Percentiles rank a stretch among this genome's conserved stretches.
These are phyloP conservation scores for Penicillium sp. DNA, from an alignment of 2,329 filamentous ascomycete genomes.

Conservation along the genomic window DNA sequence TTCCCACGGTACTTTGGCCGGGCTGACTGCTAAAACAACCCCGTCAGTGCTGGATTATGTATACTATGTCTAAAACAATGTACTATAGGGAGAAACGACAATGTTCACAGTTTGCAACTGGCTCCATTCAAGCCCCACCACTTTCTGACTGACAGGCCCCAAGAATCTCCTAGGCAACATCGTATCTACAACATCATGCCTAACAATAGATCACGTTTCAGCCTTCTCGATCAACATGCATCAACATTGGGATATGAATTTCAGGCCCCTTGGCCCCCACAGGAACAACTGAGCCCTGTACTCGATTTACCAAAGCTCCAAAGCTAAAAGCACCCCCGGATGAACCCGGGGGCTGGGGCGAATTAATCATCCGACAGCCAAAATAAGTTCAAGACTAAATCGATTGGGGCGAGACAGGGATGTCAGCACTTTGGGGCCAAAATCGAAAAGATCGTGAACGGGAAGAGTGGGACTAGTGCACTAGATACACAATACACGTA, in stretches of 20 bases:
- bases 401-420: not conserved
- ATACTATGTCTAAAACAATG: conserved; percentile 13
- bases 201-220: not conserved
- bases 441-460: not conserved
- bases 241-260: not conserved
- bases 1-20: conserved; percentile 72
- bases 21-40: conserved; percentile 48
- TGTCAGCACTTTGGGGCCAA: conserved; percentile 9
- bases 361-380: not conserved
- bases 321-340: not conserved
- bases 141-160: not conserved
- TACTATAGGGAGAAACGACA: conserved; percentile 15
- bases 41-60: conserved; percentile 9
- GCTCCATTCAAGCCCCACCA: not conserved
- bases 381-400: not conserved
- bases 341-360: not conserved
- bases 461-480: not conserved
- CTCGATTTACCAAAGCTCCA: not conserved
- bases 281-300: not conserved
- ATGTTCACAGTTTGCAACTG: not conserved
- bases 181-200: not conserved
- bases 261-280: not conserved
- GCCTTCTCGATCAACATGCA: not conserved
- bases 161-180: not conserved
- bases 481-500: too few relatives aligned